Evolutionary conservation across 257 asterid genomes (phyloP), one percentile per base, ranked within the genome.

Genomic region (Solanum chmielewskii): DNA sequence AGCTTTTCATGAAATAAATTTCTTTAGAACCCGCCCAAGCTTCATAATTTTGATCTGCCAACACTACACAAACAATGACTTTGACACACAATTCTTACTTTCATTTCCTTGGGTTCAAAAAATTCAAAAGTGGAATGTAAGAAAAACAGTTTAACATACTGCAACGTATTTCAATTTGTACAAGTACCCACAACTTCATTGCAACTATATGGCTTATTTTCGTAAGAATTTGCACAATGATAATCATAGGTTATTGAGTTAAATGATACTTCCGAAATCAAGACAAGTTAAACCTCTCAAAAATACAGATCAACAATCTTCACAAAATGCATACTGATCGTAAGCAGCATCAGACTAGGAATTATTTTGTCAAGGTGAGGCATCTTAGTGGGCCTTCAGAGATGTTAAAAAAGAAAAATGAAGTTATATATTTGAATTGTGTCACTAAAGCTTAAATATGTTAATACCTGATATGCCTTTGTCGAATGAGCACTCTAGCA

Each of bases 381-480:
- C 31, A 64, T 66, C 70, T 66, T 66, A 12, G 73, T 12, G 37
- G 20, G 18, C 35, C 73, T 66, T 66, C 37, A 66, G 73, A 25
- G 35, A 66, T 25, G 35, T 11, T 14, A 60, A 12, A 14, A 20
- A 18, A 6, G 7, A 73, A 73, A 25, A 59, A 52, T 23, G 27
- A 11, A 16, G 23, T n/a, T 23, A 23, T 13, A 41, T 6, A 23
- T 23, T 23, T 75, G 56, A 75, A 39, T 7, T 74, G 3, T 39
- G 59, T 10, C 33, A 23, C 11, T 75, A 39, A 75, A 75, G 23
- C 23, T 6, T 16, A 1, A 47, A 29, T 56, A 25, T 9, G 23
- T n/a, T 56, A 12, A 33, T 91, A 93, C 95, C 95, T 91, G 92
- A 93, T 92, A 84, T 93, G 96, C 93, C 93, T 91, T 85, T 93